These are phyloP conservation scores for Penicillium lagena DNA, from an alignment of 495 filamentous ascomycete species.

Conservation along the genomic window DNA sequence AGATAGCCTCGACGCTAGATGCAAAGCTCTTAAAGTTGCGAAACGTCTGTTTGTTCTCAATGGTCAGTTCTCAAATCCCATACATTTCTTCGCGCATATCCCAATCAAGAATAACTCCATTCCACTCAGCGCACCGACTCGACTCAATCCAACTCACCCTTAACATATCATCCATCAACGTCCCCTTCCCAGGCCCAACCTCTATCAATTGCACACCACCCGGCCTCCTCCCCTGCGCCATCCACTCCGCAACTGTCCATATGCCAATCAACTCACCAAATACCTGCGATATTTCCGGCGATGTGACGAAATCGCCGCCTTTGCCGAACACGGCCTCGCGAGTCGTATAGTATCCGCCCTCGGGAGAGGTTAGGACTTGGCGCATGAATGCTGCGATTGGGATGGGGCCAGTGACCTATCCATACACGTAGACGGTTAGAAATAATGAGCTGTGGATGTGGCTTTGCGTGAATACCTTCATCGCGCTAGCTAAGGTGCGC, in stretches of 20 bases:
- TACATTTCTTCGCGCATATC: no score
- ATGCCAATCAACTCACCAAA: conserved; percentile 92
- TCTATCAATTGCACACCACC: conserved; percentile 82
- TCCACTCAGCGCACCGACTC: no score
- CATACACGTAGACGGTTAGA: conserved; percentile 25
- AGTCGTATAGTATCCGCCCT: conserved; percentile 92
- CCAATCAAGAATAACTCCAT: background rate
- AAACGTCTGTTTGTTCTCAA: conserved; percentile 55
- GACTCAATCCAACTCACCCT: conserved; percentile 48
- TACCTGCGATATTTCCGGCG: conserved; percentile 93
- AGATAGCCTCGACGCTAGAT: conserved; percentile 72
- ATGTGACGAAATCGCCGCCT: conserved; percentile 92
- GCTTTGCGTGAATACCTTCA: conserved; percentile 50
- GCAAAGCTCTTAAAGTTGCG: conserved; percentile 73
- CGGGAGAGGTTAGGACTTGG: conserved; percentile 86
- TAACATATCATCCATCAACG: conserved; percentile 94
- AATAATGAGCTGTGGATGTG: background rate
- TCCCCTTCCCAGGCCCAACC: conserved; percentile 89
- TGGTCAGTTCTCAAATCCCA: no score
- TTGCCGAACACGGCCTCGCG: conserved; percentile 69
- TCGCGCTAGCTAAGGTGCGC: conserved; percentile 73
- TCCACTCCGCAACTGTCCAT: conserved; percentile 95
- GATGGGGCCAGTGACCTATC: conserved; percentile 69
- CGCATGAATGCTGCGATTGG: conserved; percentile 95
- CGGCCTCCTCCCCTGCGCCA: conserved; percentile 69